These are phyloP conservation scores for Aspergillus campestris DNA, from an alignment of 495 filamentous ascomycete genomes.

Conservation along the genomic window DNA sequence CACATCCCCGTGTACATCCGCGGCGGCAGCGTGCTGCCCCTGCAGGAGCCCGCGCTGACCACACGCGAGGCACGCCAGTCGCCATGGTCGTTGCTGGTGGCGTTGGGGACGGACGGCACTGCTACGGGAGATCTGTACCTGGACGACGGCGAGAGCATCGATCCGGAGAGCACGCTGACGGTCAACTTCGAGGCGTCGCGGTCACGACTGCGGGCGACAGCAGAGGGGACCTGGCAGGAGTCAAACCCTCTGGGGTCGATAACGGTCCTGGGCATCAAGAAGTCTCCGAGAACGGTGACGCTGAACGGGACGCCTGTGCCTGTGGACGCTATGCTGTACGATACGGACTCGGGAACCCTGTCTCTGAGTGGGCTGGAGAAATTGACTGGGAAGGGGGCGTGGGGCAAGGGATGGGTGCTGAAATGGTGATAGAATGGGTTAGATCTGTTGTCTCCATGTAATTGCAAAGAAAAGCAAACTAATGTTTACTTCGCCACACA, in stretches of 20 bases:
- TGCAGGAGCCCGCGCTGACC: conserved; percentile 64
- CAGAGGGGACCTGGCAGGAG: conserved; percentile 50
- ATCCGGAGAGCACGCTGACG: conserved; percentile 46
- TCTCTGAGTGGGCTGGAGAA: conserved; percentile 41
- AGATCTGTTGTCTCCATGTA: not conserved
- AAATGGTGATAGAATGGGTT: conserved; percentile 35
- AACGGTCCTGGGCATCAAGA: conserved; percentile 55
- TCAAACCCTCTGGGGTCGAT: conserved; percentile 54
- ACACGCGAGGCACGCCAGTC: conserved; percentile 56
- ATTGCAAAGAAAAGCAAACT: not conserved
- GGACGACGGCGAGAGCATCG: conserved; percentile 73
- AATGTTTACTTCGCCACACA: no score
- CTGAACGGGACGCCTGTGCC: conserved; percentile 43
- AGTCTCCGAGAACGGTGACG: conserved; percentile 33
- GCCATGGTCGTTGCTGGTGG: conserved; percentile 62
- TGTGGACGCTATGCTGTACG: conserved; percentile 36
- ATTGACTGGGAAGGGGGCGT: conserved; percentile 47
- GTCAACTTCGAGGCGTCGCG: conserved; percentile 48
- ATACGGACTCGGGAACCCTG: conserved; percentile 38
- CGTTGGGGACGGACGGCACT: conserved; percentile 45
- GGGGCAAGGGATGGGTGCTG: conserved; percentile 47
- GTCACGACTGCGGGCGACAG: conserved; percentile 36
- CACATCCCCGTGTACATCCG: conserved; percentile 74
- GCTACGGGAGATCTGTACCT: conserved; percentile 66
- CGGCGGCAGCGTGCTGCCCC: conserved; percentile 60